These are phyloP conservation scores for Xerocomus amazonicus DNA, from an alignment of 1,284 basidiomycete genomes.

Conservation along the genomic window DNA sequence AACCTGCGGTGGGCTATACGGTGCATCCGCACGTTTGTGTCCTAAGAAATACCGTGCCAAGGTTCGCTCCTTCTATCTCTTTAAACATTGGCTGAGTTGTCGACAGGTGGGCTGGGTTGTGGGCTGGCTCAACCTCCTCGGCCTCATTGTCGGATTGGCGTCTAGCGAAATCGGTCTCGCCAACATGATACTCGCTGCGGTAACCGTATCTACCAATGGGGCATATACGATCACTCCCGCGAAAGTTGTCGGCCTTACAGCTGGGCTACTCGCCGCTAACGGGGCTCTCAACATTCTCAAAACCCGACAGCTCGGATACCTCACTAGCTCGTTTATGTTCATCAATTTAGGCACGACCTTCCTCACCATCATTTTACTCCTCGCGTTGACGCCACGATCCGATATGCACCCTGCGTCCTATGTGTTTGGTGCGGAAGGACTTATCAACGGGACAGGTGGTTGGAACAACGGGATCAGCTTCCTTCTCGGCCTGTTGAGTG, in stretches of 20 bases:
- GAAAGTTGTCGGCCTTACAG: slow-evolving; percentile 74
- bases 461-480: slow-evolving; percentile 81
- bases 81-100: neutral
- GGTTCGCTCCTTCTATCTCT: slow-evolving; percentile 28
- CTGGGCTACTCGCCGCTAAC: slow-evolving; percentile 69
- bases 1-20: slow-evolving; percentile 77
- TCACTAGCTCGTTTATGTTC: slow-evolving; percentile 84
- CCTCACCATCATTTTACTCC: slow-evolving; percentile 79
- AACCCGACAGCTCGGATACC: slow-evolving; percentile 73
- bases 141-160: slow-evolving; percentile 77
- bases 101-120: slow-evolving; percentile 65
- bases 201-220: slow-evolving; percentile 28
- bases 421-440: slow-evolving; percentile 70
- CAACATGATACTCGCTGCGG: slow-evolving; percentile 86
- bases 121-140: slow-evolving; percentile 87
- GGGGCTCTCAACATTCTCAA: slow-evolving; percentile 78
- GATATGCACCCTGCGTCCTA: slow-evolving; percentile 82
- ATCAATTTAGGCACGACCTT: slow-evolving; percentile 78
- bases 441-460: slow-evolving; percentile 76
- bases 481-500: slow-evolving; percentile 83
- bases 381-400: slow-evolving; percentile 70
- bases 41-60: slow-evolving; percentile 64
- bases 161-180: slow-evolving; percentile 88
- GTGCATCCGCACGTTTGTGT: slow-evolving; percentile 75
- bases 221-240: slow-evolving; percentile 35